These are phyloP conservation scores for Durotheca rogersii DNA, from an alignment of 495 filamentous ascomycete genomes.

Conservation along the genomic window DNA sequence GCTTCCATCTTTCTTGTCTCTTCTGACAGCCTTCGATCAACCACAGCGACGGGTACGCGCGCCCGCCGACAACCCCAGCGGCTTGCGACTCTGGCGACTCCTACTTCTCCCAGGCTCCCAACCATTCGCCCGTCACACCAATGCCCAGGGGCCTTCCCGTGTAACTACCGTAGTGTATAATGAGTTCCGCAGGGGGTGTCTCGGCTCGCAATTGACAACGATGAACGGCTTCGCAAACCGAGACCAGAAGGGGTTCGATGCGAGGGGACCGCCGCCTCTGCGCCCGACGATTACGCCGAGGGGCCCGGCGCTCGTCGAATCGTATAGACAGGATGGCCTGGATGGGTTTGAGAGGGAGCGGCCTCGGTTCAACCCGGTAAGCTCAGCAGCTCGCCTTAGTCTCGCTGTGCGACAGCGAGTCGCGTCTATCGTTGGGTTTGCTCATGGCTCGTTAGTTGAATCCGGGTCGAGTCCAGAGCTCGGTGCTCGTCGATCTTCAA, in stretches of 20 bases:
- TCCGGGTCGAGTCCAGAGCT: slow-evolving; percentile 41
- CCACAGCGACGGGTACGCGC: slow-evolving; percentile 13
- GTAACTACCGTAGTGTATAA: slow-evolving; percentile 10
- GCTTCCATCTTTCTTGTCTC: slow-evolving; percentile 2
- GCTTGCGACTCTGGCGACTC: no score
- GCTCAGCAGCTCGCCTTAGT: slow-evolving; percentile 19
- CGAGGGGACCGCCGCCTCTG: slow-evolving; percentile 18
- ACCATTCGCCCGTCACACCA: not conserved
- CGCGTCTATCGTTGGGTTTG: slow-evolving; percentile 1
- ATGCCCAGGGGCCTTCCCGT: not conserved
- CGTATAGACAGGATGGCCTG: slow-evolving; percentile 49
- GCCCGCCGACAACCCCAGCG: slow-evolving; percentile 9
- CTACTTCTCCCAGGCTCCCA: no score
- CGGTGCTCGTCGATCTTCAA: slow-evolving; percentile 49
- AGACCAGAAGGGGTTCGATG: slow-evolving; percentile 29
- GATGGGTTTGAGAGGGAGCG: slow-evolving; percentile 47
- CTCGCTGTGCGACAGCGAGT: not conserved
- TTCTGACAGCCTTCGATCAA: not conserved
- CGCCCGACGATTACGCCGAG: slow-evolving; percentile 31
- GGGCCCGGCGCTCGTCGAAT: slow-evolving; percentile 45
- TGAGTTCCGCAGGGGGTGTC: slow-evolving; percentile 8
- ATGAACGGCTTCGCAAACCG: slow-evolving; percentile 33
- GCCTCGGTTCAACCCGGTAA: slow-evolving; percentile 51
- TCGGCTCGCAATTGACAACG: slow-evolving; percentile 26
- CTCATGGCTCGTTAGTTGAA: slow-evolving; percentile 40